Conservation (phyloP, 495 filamentous ascomycete genomes). For the Lepraria neglecta region DNA sequence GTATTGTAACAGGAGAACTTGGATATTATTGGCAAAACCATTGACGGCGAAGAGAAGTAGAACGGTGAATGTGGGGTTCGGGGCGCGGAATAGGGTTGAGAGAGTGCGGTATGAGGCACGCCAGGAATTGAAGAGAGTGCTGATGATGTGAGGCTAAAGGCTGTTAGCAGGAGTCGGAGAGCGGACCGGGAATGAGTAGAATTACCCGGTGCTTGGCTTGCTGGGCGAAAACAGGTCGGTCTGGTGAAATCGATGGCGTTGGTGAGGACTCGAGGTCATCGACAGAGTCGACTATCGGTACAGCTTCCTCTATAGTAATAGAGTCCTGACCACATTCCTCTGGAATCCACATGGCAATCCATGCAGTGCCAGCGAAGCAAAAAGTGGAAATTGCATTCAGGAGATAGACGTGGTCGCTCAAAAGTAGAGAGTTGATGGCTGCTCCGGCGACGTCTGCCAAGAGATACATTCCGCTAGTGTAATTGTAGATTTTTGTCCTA, state of each 20-base stretch:
- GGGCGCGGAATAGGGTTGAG: conserved; percentile 9
- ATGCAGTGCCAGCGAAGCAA: conserved; percentile 6
- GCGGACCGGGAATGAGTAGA: neutral
- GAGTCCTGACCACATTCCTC: neutral
- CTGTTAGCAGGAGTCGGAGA: neutral
- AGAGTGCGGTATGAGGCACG: conserved; percentile 8
- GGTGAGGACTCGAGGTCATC: neutral
- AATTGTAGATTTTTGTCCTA: conserved; percentile 21
- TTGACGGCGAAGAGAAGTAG: conserved; percentile 16
- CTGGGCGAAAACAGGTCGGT: no score
- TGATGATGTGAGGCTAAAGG: neutral
- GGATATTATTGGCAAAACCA: conserved; percentile 7
- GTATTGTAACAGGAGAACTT: conserved; percentile 19
- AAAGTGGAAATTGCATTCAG: conserved; percentile 9
- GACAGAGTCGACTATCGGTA: neutral
- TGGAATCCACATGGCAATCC: conserved; percentile 7
- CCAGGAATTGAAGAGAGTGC: conserved; percentile 9
- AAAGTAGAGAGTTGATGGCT: conserved; percentile 16
- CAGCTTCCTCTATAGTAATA: neutral
- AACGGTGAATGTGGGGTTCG: conserved; percentile 16
- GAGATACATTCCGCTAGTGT: conserved; percentile 17
- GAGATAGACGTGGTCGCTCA: conserved; percentile 22
- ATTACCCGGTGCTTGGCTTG: no score
- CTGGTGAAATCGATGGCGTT: neutral
- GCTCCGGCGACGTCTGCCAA: conserved; percentile 18